Evolutionary conservation across 768 basidiomycete species (phyloP), one percentile per base, ranked within the genome.

Genomic region (Panus rudis): DNA sequence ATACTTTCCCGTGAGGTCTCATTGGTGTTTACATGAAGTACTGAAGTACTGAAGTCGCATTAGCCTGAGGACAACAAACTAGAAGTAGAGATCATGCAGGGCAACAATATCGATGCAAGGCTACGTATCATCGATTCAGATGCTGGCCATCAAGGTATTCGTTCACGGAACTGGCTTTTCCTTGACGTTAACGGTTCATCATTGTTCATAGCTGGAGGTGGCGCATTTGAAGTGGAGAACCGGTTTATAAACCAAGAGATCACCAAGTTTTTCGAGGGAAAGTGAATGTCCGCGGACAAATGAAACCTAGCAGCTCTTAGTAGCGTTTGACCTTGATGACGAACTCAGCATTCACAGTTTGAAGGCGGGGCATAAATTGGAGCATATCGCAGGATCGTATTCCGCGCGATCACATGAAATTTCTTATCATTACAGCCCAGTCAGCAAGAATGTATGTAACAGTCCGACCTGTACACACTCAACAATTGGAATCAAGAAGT

Each of bases 141-240:
- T 26, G 78, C 72, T 75, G 78, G 79, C 7, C 78, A 80, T 55
- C 63, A 72, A 58, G 72, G 77, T 75, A 48, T 38, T 70, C 24
- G 17, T 35, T 21, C 13, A 6, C 13, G 17, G 13, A 23, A 10
- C 2, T 19, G 21, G 8, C 16, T 8, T 26, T 12, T 27, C n/a
- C 25, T 22, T 12, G 11, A 7, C 3, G 12, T 16, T 28, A 6
- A 12, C 14, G 7, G n/a, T 10, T 32, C n/a, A 22, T 25, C 20
- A 14, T 12, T 4, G 1, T 16, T 3, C 5, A 17, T 27, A 51
- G 49, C 49, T 20, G 40, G 46, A 3, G 41, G 46, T 14, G 42
- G 42, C 6, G 19, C 28, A 1, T 43, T 31, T 22, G 32, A 27
- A 7, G 30, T 3, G 3, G 49, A 51, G 19, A 41, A 8, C 13